Percentiles rank a stretch among this genome's conserved stretches.
Evolutionary conservation across 345 rosid species (phyloP).

Genomic region (Corchorus capsularis): DNA sequence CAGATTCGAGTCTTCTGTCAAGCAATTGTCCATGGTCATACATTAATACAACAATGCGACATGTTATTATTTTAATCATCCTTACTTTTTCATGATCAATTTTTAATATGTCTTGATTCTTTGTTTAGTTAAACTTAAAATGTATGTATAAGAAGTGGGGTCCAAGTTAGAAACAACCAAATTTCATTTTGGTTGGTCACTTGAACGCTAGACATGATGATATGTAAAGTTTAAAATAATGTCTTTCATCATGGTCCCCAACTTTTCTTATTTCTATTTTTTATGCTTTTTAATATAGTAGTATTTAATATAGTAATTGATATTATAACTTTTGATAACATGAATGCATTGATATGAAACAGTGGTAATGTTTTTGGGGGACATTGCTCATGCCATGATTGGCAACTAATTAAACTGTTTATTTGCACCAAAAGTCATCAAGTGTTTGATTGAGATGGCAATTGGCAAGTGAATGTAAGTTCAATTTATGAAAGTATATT

Average conservation of each 20-base stretch:
- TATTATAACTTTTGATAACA: background rate
- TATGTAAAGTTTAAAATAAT: slow-evolving; percentile 1
- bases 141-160: slow-evolving; percentile 9
- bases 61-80: no score
- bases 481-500: no score
- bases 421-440: background rate
- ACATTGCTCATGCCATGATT: slow-evolving; percentile 14
- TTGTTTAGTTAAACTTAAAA: background rate
- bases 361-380: background rate
- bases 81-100: no score
- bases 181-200: slow-evolving; percentile 10
- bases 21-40: no score
- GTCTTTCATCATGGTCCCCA: background rate
- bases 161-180: slow-evolving; percentile 10
- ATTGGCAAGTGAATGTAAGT: no score
- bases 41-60: no score
- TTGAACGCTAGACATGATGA: background rate
- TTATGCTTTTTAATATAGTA: no score
- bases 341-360: background rate
- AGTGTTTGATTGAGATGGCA: no score
- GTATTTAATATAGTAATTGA: no score
- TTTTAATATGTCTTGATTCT: slow-evolving; percentile 3
- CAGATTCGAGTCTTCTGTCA: no score
- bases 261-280: background rate
- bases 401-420: slow-evolving; percentile 5